A percentile compares a stretch with the other conserved stretches of the same genome.
phyloP scores from a whole-genome alignment of 1,284 basidiomycete genomes.

The Puccinia triticina region DNA sequence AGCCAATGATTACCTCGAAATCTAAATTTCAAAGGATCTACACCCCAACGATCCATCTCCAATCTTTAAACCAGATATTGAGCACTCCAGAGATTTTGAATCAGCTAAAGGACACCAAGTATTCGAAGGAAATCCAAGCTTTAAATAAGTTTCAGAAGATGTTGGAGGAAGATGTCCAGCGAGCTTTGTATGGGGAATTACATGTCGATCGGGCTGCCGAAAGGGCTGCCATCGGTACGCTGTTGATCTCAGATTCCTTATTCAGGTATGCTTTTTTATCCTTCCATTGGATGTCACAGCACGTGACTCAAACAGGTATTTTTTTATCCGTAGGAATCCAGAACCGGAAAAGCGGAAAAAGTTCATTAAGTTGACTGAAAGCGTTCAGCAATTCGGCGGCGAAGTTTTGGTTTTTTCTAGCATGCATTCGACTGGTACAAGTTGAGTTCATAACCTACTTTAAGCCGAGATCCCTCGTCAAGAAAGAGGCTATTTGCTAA shows the following conservation, averaged over 20 bases:
- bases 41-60: constrained; percentile 89
- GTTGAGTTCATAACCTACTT: constrained; percentile 13
- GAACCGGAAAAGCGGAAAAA: constrained; percentile 62
- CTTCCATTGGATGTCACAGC: neutral
- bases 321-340: constrained; percentile 15
- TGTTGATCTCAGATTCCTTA: constrained; percentile 91
- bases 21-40: constrained; percentile 90
- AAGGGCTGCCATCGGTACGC: constrained; percentile 88
- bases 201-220: constrained; percentile 90
- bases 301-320: neutral
- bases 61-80: constrained; percentile 89
- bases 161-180: constrained; percentile 87
- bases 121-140: constrained; percentile 88
- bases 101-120: constrained; percentile 94
- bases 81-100: constrained; percentile 66
- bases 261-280: constrained; percentile 67
- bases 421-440: constrained; percentile 90
- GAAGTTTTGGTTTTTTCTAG: constrained; percentile 96
- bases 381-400: constrained; percentile 81
- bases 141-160: constrained; percentile 75
- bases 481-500: no score
- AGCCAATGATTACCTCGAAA: constrained; percentile 65
- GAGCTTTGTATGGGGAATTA: constrained; percentile 97
- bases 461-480: no score
- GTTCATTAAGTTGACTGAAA: constrained; percentile 87